Conservation (phyloP, 257 asterid species). For the Capsicum rhomboideum region DNA sequence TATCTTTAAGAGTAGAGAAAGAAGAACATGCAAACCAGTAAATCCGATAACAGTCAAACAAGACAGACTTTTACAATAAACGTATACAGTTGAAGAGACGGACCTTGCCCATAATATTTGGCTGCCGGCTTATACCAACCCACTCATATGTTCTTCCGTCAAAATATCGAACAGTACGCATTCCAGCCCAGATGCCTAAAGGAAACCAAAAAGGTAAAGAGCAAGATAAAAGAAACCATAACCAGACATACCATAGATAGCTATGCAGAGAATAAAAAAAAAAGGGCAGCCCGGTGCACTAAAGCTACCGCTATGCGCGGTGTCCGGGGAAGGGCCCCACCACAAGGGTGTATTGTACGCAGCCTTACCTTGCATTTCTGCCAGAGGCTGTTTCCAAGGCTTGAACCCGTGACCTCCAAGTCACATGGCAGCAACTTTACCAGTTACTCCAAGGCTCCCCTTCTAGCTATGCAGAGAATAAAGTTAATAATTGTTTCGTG, state of each 20-base stretch:
- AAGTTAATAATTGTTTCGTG: not conserved
- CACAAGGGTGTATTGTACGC: too few relatives aligned
- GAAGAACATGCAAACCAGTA: not conserved
- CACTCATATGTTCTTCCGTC: conserved; percentile 98
- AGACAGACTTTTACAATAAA: not conserved
- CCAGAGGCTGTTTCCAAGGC: too few relatives aligned
- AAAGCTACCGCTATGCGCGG: too few relatives aligned
- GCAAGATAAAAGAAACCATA: not conserved
- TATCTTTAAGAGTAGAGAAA: not conserved
- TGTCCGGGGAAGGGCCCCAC: too few relatives aligned
- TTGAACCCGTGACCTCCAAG: too few relatives aligned
- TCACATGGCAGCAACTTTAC: too few relatives aligned
- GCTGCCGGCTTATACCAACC: conserved; percentile 98
- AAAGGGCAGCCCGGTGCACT: too few relatives aligned
- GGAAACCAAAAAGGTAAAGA: not conserved
- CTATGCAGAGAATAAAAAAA: not conserved
- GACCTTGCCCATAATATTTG: conserved; percentile 89
- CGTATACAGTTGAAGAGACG: conserved; percentile 7
- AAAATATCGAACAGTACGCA: conserved; percentile 87
- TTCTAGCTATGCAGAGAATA: not conserved
- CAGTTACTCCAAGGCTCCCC: too few relatives aligned
- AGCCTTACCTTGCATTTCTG: too few relatives aligned
- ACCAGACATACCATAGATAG: not conserved
- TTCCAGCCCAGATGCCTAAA: conserved; percentile 97
- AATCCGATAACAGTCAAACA: not conserved